Evolutionary conservation across 371 early-diverging fungal genomes (phyloP).

Genomic region (Mortierella sp.): DNA sequence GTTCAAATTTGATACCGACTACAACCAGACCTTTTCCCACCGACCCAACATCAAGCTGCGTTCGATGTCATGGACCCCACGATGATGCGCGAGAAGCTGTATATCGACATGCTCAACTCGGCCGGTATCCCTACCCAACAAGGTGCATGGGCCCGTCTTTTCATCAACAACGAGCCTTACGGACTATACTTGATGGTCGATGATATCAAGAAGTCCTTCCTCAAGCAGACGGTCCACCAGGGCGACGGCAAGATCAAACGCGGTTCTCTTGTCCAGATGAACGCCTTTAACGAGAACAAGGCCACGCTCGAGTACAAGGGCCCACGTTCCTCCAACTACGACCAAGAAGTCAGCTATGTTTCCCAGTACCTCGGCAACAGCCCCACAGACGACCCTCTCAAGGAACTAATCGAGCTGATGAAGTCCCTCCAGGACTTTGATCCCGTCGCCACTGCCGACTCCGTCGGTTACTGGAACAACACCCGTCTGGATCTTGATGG

Average conservation of each 20-base stretch:
- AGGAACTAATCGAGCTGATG: constrained; percentile 46
- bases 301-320: constrained; percentile 39
- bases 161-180: constrained; percentile 62
- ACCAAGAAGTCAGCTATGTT: constrained; percentile 10
- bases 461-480: constrained; percentile 38
- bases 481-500: constrained; percentile 40
- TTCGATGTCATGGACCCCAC: constrained; percentile 63
- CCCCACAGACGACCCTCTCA: constrained; percentile 19
- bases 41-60: constrained; percentile 65
- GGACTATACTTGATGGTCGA: constrained; percentile 68
- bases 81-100: constrained; percentile 65
- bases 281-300: constrained; percentile 38
- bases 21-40: constrained; percentile 56
- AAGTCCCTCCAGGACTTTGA: constrained; percentile 32
- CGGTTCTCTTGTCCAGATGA: constrained; percentile 48
- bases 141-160: constrained; percentile 65
- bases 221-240: constrained; percentile 58
- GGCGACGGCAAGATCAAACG: constrained; percentile 21
- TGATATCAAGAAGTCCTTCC: constrained; percentile 62
- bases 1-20: constrained; percentile 60
- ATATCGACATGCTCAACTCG: constrained; percentile 65
- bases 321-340: constrained; percentile 24
- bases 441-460: constrained; percentile 21
- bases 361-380: constrained; percentile 25
- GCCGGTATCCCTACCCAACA: constrained; percentile 66